Percentiles rank a stretch among this genome's conserved stretches.
These are phyloP conservation scores for Arctium lappa DNA, from an alignment of 129 eudicot species.

Conservation along the genomic window DNA sequence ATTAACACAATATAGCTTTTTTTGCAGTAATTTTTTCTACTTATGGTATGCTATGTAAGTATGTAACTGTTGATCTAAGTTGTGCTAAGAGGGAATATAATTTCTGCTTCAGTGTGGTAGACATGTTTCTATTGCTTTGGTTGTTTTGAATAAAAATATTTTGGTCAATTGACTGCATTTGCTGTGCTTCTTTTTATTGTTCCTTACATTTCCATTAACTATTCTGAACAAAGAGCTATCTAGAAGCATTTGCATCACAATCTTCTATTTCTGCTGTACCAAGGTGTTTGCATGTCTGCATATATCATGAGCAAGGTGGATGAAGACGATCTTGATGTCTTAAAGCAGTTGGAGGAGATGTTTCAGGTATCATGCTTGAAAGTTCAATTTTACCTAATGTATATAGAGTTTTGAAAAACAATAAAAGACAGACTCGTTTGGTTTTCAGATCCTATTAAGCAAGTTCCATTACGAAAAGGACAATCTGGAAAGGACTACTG, in stretches of 20 bases:
- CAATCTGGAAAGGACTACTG: slow-evolving; percentile 35
- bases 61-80: not conserved
- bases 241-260: not conserved
- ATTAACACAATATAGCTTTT: not conserved
- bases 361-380: slow-evolving; percentile 49
- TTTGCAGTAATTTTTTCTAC: not conserved
- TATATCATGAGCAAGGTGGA: slow-evolving; percentile 38
- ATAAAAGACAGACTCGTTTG: not conserved
- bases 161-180: not conserved
- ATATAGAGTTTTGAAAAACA: not conserved
- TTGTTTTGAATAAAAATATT: not conserved
- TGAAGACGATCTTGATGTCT: slow-evolving; percentile 31
- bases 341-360: slow-evolving; percentile 69
- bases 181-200: not conserved
- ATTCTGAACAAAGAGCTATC: not conserved
- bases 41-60: not conserved
- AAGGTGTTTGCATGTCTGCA: slow-evolving; percentile 76
- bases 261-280: slow-evolving; percentile 15
- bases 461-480: slow-evolving; percentile 55
- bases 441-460: slow-evolving; percentile 50
- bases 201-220: not conserved
- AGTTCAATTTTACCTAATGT: not conserved
- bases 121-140: not conserved
- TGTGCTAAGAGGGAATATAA: not conserved
- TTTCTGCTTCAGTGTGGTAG: not conserved